A percentile compares a stretch with the other conserved stretches of the same genome.
Evolutionary conservation across 2,329 filamentous ascomycete species (phyloP).

Genomic region (Claviceps sorghi): DNA sequence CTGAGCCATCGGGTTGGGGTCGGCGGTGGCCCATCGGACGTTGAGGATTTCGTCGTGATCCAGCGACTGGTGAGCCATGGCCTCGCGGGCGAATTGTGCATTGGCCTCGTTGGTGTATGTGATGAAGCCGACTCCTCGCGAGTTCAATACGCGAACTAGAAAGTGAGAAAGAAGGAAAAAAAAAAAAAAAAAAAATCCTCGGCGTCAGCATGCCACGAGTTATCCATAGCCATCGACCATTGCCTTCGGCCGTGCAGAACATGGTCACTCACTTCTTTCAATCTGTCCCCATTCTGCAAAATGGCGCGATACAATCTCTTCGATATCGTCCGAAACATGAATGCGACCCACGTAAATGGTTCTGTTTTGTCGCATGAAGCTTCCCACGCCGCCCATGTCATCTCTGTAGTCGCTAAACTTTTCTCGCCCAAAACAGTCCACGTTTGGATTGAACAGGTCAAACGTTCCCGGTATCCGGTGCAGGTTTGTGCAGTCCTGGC

Average conservation of each 20-base stretch:
- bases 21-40: slow-evolving; percentile 90
- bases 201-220: background rate
- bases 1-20: slow-evolving; percentile 89
- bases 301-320: slow-evolving; percentile 87
- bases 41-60: slow-evolving; percentile 90
- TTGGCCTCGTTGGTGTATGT: slow-evolving; percentile 88
- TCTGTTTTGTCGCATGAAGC: slow-evolving; percentile 83
- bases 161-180: no score
- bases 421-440: slow-evolving; percentile 82
- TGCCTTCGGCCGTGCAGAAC: no score
- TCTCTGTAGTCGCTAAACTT: slow-evolving; percentile 88
- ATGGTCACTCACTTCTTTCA: slow-evolving; percentile 45
- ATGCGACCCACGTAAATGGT: slow-evolving; percentile 90
- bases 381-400: slow-evolving; percentile 94
- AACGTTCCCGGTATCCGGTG: slow-evolving; percentile 76
- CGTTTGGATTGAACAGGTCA: slow-evolving; percentile 83
- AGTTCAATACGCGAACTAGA: slow-evolving; percentile 64
- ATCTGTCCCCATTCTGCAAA: slow-evolving; percentile 95
- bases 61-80: slow-evolving; percentile 87
- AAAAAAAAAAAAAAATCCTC: background rate
- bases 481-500: slow-evolving; percentile 85
- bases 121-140: slow-evolving; percentile 81
- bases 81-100: slow-evolving; percentile 80
- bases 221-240: background rate
- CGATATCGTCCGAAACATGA: slow-evolving; percentile 91